Percentiles rank a stretch among this genome's conserved stretches.
phyloP scores from a whole-genome alignment of 331 rosid species.

The Spiraea crenata region DNA sequence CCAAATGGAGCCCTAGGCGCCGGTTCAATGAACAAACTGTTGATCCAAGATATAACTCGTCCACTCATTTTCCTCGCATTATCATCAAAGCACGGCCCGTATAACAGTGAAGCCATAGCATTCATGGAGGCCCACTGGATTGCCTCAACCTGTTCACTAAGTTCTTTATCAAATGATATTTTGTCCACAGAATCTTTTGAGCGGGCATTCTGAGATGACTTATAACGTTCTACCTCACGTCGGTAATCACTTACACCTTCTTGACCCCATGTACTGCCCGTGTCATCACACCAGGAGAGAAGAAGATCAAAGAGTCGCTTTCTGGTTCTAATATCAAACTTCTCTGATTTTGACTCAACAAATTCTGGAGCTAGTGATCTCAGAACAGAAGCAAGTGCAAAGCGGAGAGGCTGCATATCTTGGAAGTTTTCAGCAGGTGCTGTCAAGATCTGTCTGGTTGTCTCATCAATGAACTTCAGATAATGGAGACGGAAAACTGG shows the following conservation, averaged over 20 bases:
- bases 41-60: constrained; percentile 93
- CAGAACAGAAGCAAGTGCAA: constrained; percentile 93
- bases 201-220: constrained; percentile 93
- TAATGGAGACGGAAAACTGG: constrained; percentile 84
- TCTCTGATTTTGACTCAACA: constrained; percentile 94
- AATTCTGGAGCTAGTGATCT: constrained; percentile 96
- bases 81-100: constrained; percentile 99
- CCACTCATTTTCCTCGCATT: constrained; percentile 99
- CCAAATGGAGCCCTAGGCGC: constrained; percentile 97
- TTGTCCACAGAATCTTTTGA: constrained; percentile 98
- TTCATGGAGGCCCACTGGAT: constrained; percentile 99
- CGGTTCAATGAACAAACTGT: constrained; percentile 90
- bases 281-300: constrained; percentile 92
- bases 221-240: constrained; percentile 97
- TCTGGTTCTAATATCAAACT: constrained; percentile 88
- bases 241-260: constrained; percentile 89
- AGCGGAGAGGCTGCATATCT: constrained; percentile 95
- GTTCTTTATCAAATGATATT: constrained; percentile 91
- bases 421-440: constrained; percentile 81
- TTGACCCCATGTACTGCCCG: constrained; percentile 75
- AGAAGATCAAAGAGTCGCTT: constrained; percentile 91
- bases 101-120: constrained; percentile 93
- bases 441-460: constrained; percentile 59
- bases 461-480: constrained; percentile 89
- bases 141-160: constrained; percentile 94